Conservation (phyloP, 129 eudicot species). For the Saposhnikovia divaricata region DNA sequence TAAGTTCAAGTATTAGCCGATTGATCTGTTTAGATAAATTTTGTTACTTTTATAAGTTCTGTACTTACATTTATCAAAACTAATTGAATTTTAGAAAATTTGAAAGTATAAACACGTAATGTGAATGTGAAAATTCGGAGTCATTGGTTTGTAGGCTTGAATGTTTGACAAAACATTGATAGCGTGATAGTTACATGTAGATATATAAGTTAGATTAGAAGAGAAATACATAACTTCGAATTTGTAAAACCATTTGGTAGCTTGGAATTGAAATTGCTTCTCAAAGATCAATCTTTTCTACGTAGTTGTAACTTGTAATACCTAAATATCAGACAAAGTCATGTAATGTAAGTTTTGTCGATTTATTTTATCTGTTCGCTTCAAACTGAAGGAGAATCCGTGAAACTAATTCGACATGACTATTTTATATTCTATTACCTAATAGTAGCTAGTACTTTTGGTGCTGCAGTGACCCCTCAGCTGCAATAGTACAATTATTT, state of each 20-base stretch:
- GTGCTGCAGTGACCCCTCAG: neutral
- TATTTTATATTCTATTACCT: too few species aligned
- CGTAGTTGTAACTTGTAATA: neutral
- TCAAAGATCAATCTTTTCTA: too few species aligned
- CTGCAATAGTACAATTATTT: neutral
- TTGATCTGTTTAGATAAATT: too few species aligned
- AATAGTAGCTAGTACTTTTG: neutral
- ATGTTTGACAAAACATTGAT: neutral
- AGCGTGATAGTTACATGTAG: neutral
- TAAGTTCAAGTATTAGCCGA: too few species aligned
- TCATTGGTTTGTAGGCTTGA: neutral
- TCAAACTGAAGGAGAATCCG: neutral
- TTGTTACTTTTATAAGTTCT: too few species aligned
- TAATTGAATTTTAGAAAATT: neutral
- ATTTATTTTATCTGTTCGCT: neutral
- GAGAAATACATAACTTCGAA: neutral
- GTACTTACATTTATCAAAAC: too few species aligned
- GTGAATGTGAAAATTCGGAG: neutral
- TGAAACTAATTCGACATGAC: neutral
- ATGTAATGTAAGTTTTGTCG: neutral
- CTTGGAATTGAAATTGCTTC: neutral
- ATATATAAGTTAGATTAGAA: too few species aligned
- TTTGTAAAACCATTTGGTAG: neutral
- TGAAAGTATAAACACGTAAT: too few species aligned
- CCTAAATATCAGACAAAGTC: neutral